Evolutionary conservation across 257 asterid genomes (phyloP).

Genomic region (Anisodus tanguticus): DNA sequence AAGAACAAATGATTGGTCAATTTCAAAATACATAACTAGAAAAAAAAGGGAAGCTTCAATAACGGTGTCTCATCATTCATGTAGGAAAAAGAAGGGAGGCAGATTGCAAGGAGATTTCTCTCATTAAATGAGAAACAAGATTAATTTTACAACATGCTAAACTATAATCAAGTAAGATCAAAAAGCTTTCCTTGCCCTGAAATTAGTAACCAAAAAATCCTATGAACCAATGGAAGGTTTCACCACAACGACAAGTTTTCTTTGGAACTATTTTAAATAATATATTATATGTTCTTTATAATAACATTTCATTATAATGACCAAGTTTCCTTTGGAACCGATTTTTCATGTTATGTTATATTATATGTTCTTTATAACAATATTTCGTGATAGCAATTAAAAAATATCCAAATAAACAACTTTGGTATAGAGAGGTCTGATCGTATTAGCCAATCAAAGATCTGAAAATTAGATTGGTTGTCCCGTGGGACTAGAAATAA

Average conservation of each 20-base stretch:
- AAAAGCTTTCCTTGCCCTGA: neutral
- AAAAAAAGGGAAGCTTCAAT: neutral
- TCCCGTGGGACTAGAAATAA: neutral
- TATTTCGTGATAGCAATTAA: too few species aligned
- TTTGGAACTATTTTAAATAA: too few species aligned
- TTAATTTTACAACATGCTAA: neutral
- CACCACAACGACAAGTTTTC: too few species aligned
- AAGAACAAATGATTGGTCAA: neutral
- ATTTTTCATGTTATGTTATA: too few species aligned
- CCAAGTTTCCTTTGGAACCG: too few species aligned
- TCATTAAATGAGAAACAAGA: neutral
- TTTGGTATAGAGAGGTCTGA: too few species aligned
- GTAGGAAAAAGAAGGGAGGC: neutral
- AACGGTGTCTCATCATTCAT: neutral
- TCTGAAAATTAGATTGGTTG: neutral
- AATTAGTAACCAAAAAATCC: neutral
- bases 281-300: too few species aligned
- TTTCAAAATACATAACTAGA: neutral
- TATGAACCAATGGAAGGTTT: neutral
- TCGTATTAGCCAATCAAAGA: neutral
- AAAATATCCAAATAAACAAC: too few species aligned
- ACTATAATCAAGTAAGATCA: neutral
- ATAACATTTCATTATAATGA: too few species aligned
- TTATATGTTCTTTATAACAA: too few species aligned
- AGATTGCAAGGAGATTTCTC: neutral